Evolutionary conservation across 2,329 filamentous ascomycete species (phyloP), one percentile per base, ranked within the genome.

Genomic region (Elsinoe arachidis): DNA sequence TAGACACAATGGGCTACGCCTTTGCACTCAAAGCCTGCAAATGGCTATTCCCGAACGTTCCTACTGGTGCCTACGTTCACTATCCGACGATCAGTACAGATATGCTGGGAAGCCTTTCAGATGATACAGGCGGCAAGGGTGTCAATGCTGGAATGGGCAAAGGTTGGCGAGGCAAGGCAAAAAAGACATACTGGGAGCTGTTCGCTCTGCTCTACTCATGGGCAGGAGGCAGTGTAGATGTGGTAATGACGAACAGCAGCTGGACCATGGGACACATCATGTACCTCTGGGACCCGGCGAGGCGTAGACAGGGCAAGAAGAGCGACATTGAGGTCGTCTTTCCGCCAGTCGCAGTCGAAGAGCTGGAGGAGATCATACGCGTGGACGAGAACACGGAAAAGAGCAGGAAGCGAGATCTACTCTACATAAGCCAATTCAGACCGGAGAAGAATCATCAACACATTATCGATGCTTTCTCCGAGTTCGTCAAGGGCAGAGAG

Each of bases 71-170:
- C 55, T 99, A 99, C 68, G 91, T 97, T 1, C 93, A 99, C 74
- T 99, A 97, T 69, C 93, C 93, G 1, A 97, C 92, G 57, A 99
- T 99, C 56, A 96, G 91, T 2, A 99, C 90, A 53, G 93, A 99
- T 67, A 99, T 99, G 93, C 82, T 99, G 3, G 80, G 83, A 44
- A 92, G 88, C 15, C 82, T 96, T 3, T 82, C 90, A 63, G 82
- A 87, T 7, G 62, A 64, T 7, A 61, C 60, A 2, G 61, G 80
- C 77, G 49, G 87, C 70, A 57, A 85, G 82, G 72, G 92, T 2
- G 78, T 95, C 57, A 93, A 97, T 69, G 88, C 91, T 3, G 91
- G 92, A 33, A 80, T 87, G 56, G 92, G 90, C 2, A 78, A 77
- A 30, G 92, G 92, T 0, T 66, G 79, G 26, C 84, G 82, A 59